Evolutionary conservation across 345 rosid species (phyloP).

Genomic region (Linum lewisii): DNA sequence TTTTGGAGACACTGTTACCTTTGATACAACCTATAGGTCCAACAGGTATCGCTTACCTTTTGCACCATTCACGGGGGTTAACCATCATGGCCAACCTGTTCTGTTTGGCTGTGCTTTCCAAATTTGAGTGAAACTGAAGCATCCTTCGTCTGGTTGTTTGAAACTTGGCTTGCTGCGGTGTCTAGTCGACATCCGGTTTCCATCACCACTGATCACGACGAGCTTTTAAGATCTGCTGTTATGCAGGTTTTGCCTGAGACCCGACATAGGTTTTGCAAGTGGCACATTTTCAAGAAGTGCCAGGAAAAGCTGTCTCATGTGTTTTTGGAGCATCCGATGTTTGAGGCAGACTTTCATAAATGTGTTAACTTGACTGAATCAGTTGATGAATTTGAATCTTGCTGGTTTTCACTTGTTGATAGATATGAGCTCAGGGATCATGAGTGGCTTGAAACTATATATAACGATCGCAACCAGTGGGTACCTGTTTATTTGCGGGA

Average conservation of each 20-base stretch:
- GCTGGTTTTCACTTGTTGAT: constrained; percentile 29
- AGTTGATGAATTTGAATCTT: constrained; percentile 34
- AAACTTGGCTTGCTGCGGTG: constrained; percentile 37
- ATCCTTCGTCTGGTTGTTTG: constrained; percentile 39
- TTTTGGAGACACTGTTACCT: constrained; percentile 37
- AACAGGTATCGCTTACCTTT: constrained; percentile 34
- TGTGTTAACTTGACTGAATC: constrained; percentile 31
- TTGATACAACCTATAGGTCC: constrained; percentile 32
- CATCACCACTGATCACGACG: constrained; percentile 40
- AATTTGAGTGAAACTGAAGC: constrained; percentile 37
- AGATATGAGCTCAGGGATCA: constrained; percentile 24
- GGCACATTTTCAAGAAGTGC: constrained; percentile 30
- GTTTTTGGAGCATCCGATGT: constrained; percentile 25
- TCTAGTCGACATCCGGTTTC: constrained; percentile 30
- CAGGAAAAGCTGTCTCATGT: constrained; percentile 34
- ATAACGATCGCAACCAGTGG: constrained; percentile 31
- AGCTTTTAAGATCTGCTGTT: constrained; percentile 30
- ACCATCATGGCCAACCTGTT: constrained; percentile 42
- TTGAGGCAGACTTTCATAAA: constrained; percentile 36
- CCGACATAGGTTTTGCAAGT: constrained; percentile 36
- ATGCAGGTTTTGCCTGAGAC: constrained; percentile 31
- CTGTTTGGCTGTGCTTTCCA: constrained; percentile 40
- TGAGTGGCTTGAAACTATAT: constrained; percentile 41
- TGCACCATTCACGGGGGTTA: constrained; percentile 38
- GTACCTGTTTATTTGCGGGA: constrained; percentile 35